Base-by-base conservation (phyloP, 108 stramenopile genomes). In the Skeletonema menzelii region DNA sequence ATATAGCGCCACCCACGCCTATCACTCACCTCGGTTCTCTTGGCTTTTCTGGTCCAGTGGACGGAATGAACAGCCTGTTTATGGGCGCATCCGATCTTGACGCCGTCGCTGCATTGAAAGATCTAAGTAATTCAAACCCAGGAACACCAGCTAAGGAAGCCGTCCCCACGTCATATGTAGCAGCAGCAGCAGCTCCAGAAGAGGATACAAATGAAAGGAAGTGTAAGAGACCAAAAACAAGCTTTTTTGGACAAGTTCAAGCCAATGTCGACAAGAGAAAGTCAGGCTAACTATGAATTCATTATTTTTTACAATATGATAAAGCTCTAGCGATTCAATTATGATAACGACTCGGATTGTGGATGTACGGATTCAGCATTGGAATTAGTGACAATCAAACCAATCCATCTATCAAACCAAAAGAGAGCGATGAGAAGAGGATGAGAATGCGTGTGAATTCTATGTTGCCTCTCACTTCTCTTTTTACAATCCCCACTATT, bases 61-160 rank as follows among this genome's bases (percentile, higher is more conserved):
- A 72, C 13, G 70, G 69, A 8, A 66, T 67, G 46, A 80, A 80
- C 37, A 80, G 79, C 59, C 66, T 80, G 14, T 63, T 72, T 14
- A 77, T 77, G 76, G 63, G 61, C n/a, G 64, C 59, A 55, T 69
- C 63, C 37, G 76, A 70, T 26, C 70, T 77, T 58, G 79, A 80
- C 28, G 71, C 71, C 31, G 79, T 72, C 3, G 64, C 72, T 4
- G 79, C 79, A 17, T 56, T 80, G 59, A 72, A 80, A 58, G 79
- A 80, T 47, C 61, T 80, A 20, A 80, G 79, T 34, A 80, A 72
- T 31, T 80, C 79, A 8, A 61, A 72, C 47, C 79, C 72, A 15
- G 40, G 34, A 14, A 72, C 79, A 31, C 72, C 72, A 63, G 72
- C 79, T 1, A 80, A 73, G 3, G 27, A 26, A 44, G 12, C 28